Conservation (phyloP, 2,329 filamentous ascomycete genomes). For the Setomelanomma holmii region DNA sequence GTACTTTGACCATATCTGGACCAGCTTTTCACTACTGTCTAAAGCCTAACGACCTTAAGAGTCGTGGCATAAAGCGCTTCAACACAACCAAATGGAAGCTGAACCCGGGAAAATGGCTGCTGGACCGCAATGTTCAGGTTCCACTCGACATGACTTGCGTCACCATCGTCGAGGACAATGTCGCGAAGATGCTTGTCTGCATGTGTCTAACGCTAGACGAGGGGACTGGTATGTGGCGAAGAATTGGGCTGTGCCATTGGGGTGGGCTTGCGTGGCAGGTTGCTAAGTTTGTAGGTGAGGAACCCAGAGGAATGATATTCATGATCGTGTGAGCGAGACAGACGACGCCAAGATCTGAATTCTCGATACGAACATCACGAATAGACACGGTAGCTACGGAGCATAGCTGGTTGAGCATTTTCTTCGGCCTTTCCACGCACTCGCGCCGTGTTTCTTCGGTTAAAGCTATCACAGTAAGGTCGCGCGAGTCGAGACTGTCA, state of each 20-base stretch:
- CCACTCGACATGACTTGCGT: background rate
- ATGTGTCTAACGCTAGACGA: background rate
- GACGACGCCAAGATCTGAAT: too few species aligned
- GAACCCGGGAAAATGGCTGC: conserved; percentile 5
- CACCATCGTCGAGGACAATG: conserved; percentile 5
- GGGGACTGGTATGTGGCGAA: background rate
- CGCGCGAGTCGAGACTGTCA: too few species aligned
- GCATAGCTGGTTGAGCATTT: too few species aligned
- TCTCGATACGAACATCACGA: too few species aligned
- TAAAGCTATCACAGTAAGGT: too few species aligned
- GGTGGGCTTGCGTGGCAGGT: background rate
- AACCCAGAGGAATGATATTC: background rate
- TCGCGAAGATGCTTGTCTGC: conserved; percentile 17
- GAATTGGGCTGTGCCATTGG: background rate
- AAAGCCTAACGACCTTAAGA: conserved; percentile 6
- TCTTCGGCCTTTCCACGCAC: too few species aligned
- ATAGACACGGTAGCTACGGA: too few species aligned
- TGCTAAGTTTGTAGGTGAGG: background rate
- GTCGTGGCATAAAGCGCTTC: conserved; percentile 4
- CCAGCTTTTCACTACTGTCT: conserved; percentile 5
- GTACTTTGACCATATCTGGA: conserved; percentile 4
- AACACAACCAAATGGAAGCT: conserved; percentile 8
- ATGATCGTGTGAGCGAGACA: background rate
- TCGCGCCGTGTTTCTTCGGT: too few species aligned
- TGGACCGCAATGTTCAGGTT: conserved; percentile 3